phyloP scores from a whole-genome alignment of 1,284 basidiomycete species.

The Retiboletus fuscus region DNA sequence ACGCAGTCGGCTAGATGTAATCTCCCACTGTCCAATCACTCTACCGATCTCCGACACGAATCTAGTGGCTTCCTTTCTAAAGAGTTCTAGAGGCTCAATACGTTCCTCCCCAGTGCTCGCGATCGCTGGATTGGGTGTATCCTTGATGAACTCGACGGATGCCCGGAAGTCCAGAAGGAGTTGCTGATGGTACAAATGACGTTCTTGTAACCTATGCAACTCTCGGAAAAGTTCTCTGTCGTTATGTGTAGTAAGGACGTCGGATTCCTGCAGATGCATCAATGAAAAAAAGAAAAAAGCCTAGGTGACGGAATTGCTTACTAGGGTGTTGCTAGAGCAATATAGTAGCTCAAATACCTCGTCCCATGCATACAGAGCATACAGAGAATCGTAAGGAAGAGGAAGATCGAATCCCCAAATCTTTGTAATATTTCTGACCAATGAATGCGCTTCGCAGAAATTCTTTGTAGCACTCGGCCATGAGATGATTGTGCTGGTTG shows the following conservation, averaged over 20 bases:
- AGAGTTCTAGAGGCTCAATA: slow-evolving; percentile 40
- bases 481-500: slow-evolving; percentile 56
- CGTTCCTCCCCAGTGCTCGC: slow-evolving; percentile 26
- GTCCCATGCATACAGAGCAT: slow-evolving; percentile 69
- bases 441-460: slow-evolving; percentile 57
- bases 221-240: slow-evolving; percentile 58
- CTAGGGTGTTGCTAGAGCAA: slow-evolving; percentile 59
- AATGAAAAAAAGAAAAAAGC: background rate
- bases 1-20: slow-evolving; percentile 61
- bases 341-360: slow-evolving; percentile 64
- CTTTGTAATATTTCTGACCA: slow-evolving; percentile 64
- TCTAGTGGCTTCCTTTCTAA: slow-evolving; percentile 58
- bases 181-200: slow-evolving; percentile 63
- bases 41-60: slow-evolving; percentile 60
- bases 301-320: slow-evolving; percentile 38
- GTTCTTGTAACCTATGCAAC: slow-evolving; percentile 65
- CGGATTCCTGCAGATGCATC: slow-evolving; percentile 53
- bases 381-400: slow-evolving; percentile 66
- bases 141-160: slow-evolving; percentile 59
- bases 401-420: slow-evolving; percentile 64
- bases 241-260: slow-evolving; percentile 51
- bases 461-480: slow-evolving; percentile 46
- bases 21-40: slow-evolving; percentile 54
- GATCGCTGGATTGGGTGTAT: slow-evolving; percentile 60
- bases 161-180: slow-evolving; percentile 66